A percentile compares a stretch with the other conserved stretches of the same genome.
These are phyloP conservation scores for Trichoderma lentiforme DNA, from an alignment of 2,329 filamentous ascomycete genomes.

Conservation along the genomic window DNA sequence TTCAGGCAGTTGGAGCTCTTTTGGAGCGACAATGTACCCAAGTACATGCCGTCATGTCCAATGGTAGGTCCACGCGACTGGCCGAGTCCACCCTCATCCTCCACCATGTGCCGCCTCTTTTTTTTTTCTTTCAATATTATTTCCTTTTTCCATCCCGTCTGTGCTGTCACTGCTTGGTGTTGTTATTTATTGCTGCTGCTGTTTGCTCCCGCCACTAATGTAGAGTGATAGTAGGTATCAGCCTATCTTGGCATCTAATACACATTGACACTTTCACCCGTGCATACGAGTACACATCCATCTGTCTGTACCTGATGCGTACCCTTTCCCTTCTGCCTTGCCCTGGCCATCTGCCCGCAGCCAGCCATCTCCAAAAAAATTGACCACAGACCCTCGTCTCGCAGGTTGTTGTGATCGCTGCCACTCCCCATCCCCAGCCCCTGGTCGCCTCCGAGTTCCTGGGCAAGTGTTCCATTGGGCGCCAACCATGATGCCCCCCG, in stretches of 20 bases:
- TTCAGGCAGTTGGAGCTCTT: conserved; percentile 8
- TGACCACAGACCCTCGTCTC: not conserved
- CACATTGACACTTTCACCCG: too few species aligned
- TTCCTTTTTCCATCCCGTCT: not conserved
- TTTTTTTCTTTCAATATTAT: not conserved
- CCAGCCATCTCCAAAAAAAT: not conserved
- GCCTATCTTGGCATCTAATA: not conserved
- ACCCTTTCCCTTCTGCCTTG: not conserved
- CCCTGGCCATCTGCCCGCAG: not conserved
- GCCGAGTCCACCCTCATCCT: not conserved
- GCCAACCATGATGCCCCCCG: not conserved
- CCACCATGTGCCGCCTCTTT: conserved; percentile 1
- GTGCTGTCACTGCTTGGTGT: not conserved
- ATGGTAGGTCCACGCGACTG: not conserved
- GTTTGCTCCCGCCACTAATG: not conserved
- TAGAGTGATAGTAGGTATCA: not conserved
- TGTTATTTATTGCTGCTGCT: not conserved
- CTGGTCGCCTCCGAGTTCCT: conserved; percentile 14
- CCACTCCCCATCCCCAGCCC: not conserved
- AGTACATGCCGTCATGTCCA: not conserved
- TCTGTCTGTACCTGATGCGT: not conserved
- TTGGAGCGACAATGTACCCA: not conserved
- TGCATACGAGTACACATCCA: too few species aligned
- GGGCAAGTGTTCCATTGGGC: conserved; percentile 10
- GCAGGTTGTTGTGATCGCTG: conserved; percentile 9